Evolutionary conservation across 345 rosid species (phyloP).

Genomic region (Ceriops zippeliana): DNA sequence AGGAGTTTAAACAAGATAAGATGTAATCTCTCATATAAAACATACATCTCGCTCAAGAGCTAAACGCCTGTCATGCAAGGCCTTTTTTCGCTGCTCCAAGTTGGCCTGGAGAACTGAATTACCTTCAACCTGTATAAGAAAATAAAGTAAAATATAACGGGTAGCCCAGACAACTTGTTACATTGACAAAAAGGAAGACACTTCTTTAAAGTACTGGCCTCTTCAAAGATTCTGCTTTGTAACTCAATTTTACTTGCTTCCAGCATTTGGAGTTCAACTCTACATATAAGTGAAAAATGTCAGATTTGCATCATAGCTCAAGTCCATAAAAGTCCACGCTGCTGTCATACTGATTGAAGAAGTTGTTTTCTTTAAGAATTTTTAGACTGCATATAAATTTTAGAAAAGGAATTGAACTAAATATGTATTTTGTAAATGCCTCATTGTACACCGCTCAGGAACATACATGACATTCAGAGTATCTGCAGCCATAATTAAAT

Average conservation of each 20-base stretch:
- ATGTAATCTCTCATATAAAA: conserved; percentile 5
- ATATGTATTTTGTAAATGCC: neutral
- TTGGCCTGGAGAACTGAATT: conserved; percentile 58
- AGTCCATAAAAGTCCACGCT: neutral
- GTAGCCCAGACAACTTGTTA: conserved; percentile 5
- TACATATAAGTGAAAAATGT: conserved; percentile 17
- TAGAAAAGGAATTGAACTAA: neutral
- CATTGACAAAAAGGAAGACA: conserved; percentile 6
- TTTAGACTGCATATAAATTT: neutral
- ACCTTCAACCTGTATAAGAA: conserved; percentile 47
- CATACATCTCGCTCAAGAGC: conserved; percentile 78
- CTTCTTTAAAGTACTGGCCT: conserved; percentile 41
- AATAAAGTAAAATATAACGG: neutral
- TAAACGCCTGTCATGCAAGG: conserved; percentile 57
- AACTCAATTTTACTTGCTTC: conserved; percentile 60
- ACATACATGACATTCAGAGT: neutral
- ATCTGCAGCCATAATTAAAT: neutral
- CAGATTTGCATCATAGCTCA: neutral
- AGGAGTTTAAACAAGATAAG: neutral
- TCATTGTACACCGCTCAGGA: neutral
- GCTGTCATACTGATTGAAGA: neutral
- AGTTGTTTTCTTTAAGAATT: neutral
- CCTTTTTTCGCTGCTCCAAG: conserved; percentile 60
- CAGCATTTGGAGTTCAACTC: conserved; percentile 67
- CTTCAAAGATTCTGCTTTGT: conserved; percentile 58